Evolutionary conservation across 2,329 filamentous ascomycete genomes (phyloP), one percentile per base, ranked within the genome.

Genomic region (Intubia oerlemansii): DNA sequence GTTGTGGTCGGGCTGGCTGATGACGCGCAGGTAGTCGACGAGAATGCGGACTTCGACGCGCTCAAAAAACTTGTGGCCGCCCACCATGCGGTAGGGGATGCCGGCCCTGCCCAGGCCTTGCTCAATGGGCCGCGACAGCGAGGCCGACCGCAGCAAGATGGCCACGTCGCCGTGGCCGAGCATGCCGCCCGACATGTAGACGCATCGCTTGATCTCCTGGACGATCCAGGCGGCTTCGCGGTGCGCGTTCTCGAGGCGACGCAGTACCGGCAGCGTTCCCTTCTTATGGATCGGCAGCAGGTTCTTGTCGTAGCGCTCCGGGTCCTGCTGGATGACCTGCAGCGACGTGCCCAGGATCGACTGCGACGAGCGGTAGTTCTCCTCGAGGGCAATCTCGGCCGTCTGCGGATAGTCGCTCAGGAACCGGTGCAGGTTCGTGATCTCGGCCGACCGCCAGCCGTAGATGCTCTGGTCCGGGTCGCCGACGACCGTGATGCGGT

Each of bases 401-500:
- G 82, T 88, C 16, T 75, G 64, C 0, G 72, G 72, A 43, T 77
- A 93, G 33, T 80, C 71, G 24, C 57, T 56, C 29, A 81, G 65
- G 57, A 98, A 71, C 3, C 77, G 69, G 38, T 67, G 66, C 27
- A 95, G 59, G 41, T 95, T 98, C 45, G 75, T 75, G 39, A 85
- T 80, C 47, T 98, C 85, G 8, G 88, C 85, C 7, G 81, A 84
- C 13, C 85, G 73, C 60, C 90, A 98, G 13, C 85, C 80, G 46
- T 95, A 98, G 32, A 98, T 98, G 46, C 84, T 93, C 49, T 98
- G 85, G 46, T 98, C 88, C 0, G 88, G 85, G 45, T 98, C 85
- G 19, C 85, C 88, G 5, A 98, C 88, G 34, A 93, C 79, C 1
- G 85, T 95, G 39, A 95, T 85, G n/a, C 70, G 64, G 32, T 67